A percentile compares a stretch with the other conserved stretches of the same genome.
These are phyloP conservation scores for Aspergillus sp. DNA, from an alignment of 2,329 filamentous ascomycete genomes.

Conservation along the genomic window DNA sequence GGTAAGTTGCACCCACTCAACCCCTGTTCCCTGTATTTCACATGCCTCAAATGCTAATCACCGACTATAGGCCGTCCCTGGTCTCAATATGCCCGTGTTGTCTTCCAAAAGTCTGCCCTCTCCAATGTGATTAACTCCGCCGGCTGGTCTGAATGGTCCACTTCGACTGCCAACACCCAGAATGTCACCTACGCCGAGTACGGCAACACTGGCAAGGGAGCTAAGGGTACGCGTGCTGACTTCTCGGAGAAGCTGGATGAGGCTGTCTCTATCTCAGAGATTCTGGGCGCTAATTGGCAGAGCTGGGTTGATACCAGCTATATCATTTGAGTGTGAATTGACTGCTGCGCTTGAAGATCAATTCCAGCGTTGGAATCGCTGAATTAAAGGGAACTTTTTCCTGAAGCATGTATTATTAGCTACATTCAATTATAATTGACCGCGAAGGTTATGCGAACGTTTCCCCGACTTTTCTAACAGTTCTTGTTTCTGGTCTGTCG, in stretches of 20 bases:
- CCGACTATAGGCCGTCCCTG: neutral
- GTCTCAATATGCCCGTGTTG: neutral
- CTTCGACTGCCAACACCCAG: neutral
- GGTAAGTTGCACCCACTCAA: neutral
- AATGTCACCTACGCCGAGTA: neutral
- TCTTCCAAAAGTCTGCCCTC: neutral
- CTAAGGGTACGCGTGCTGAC: neutral
- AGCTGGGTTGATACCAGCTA: too few relatives aligned
- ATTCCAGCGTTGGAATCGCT: too few relatives aligned
- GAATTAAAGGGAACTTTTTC: neutral
- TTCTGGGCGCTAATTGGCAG: too few relatives aligned
- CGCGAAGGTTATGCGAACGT: neutral
- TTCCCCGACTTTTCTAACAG: too few relatives aligned
- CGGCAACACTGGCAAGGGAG: neutral
- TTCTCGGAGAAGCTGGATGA: too few relatives aligned
- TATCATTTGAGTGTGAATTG: too few relatives aligned
- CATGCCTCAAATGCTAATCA: too few relatives aligned
- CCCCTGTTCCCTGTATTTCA: too few relatives aligned
- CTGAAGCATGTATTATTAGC: neutral
- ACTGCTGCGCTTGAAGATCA: too few relatives aligned
- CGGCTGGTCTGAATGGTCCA: neutral
- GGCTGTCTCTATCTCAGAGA: too few relatives aligned
- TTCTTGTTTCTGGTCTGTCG: too few relatives aligned
- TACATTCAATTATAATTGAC: neutral
- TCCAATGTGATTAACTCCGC: neutral